phyloP scores from a whole-genome alignment of 1,284 basidiomycete genomes.

The Cryptococcus sp. region DNA sequence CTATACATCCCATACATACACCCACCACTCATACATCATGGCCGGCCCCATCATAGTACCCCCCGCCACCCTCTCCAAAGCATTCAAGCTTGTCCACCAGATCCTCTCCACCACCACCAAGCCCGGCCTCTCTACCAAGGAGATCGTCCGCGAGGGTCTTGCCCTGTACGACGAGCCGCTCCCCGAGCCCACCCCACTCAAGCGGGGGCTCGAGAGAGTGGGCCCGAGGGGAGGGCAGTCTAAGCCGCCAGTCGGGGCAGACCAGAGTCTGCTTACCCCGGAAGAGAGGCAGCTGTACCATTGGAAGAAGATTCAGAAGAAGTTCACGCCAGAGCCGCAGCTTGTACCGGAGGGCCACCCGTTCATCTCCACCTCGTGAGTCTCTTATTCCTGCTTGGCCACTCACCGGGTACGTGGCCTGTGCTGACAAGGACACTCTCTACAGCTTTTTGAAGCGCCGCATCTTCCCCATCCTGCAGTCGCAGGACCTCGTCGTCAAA shows the following conservation, averaged over 20 bases:
- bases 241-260: background rate
- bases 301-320: slow-evolving; percentile 8
- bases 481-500: slow-evolving; percentile 35
- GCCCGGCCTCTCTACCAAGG: slow-evolving; percentile 28
- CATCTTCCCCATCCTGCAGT: slow-evolving; percentile 37
- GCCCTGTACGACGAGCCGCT: slow-evolving; percentile 7
- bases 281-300: background rate
- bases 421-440: background rate
- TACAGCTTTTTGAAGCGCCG: slow-evolving; percentile 41
- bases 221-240: background rate
- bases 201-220: background rate
- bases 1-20: background rate
- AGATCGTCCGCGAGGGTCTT: slow-evolving; percentile 33
- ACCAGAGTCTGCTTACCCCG: background rate
- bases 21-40: slow-evolving; percentile 1
- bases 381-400: slow-evolving; percentile 4
- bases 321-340: slow-evolving; percentile 7
- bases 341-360: slow-evolving; percentile 38
- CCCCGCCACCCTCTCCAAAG: slow-evolving; percentile 14
- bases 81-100: slow-evolving; percentile 36
- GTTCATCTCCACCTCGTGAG: slow-evolving; percentile 40
- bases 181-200: background rate
- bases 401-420: background rate
- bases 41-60: background rate
- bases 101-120: slow-evolving; percentile 26